Evolutionary conservation across 2,329 filamentous ascomycete species (phyloP).

Genomic region (Penicillium rolfsii): DNA sequence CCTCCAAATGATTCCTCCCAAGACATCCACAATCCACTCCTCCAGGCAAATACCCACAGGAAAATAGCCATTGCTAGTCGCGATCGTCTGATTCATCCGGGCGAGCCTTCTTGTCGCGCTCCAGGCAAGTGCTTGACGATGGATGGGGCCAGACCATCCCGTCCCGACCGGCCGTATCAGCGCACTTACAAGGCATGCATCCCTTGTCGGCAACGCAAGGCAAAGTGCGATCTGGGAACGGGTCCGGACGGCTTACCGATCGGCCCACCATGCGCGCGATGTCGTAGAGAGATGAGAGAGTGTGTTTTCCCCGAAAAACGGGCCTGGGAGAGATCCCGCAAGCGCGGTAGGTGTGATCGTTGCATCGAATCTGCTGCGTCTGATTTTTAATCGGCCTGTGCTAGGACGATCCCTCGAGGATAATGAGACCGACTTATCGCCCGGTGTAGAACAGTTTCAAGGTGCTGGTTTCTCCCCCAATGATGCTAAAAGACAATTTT

Average conservation of each 20-base stretch:
- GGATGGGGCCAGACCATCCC: conserved; percentile 30
- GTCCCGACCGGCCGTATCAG: conserved; percentile 48
- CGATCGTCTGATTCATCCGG: conserved; percentile 21
- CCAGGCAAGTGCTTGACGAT: conserved; percentile 24
- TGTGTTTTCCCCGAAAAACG: conserved; percentile 53
- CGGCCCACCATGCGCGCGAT: conserved; percentile 52
- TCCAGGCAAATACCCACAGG: conserved; percentile 21
- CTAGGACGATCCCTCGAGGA: conserved; percentile 24
- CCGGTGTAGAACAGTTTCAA: conserved; percentile 8
- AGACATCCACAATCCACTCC: conserved; percentile 21
- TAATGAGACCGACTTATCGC: conserved; percentile 13
- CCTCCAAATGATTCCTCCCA: conserved; percentile 2
- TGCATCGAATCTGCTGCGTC: background rate
- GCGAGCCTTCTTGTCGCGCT: background rate
- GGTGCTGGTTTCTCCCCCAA: conserved; percentile 13
- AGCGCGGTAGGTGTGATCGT: conserved; percentile 33
- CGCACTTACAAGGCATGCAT: conserved; percentile 60
- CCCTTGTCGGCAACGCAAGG: conserved; percentile 57
- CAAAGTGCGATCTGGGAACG: conserved; percentile 54
- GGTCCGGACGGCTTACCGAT: conserved; percentile 45
- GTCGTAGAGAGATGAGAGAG: conserved; percentile 55
- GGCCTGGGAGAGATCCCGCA: conserved; percentile 46
- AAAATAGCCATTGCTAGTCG: conserved; percentile 16
- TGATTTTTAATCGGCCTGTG: conserved; percentile 17
- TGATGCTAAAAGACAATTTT: conserved; percentile 5